These are phyloP conservation scores for Vitis hybrid DNA, from an alignment of 177 flowering plant species.

Conservation along the genomic window DNA sequence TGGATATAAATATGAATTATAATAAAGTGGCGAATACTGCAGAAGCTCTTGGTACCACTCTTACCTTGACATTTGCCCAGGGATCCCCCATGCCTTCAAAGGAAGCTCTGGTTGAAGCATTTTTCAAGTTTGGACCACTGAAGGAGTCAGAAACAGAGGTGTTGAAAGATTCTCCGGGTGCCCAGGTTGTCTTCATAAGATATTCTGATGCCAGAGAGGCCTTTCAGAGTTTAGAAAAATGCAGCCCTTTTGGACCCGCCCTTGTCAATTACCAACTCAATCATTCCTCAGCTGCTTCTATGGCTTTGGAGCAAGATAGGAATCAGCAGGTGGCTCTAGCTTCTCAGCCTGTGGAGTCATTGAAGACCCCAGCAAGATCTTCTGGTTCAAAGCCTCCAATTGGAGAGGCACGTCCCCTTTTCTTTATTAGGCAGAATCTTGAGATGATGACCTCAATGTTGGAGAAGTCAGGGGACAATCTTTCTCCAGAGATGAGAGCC, in stretches of 20 bases:
- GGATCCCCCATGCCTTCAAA: constrained; percentile 48
- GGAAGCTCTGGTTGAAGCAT: constrained; percentile 36
- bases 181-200: constrained; percentile 43
- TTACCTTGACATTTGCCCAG: constrained; percentile 48
- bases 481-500: constrained; percentile 60
- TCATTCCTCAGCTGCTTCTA: constrained; percentile 26
- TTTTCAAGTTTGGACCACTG: constrained; percentile 52
- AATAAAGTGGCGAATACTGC: constrained; percentile 9
- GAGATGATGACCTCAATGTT: constrained; percentile 76
- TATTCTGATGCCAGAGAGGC: constrained; percentile 59
- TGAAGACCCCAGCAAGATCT: constrained; percentile 12
- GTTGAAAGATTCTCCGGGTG: constrained; percentile 31
- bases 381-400: constrained; percentile 1
- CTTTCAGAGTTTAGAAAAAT: constrained; percentile 38
- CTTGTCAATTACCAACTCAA: constrained; percentile 38
- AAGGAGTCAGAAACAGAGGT: constrained; percentile 48
- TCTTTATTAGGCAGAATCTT: constrained; percentile 54
- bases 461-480: constrained; percentile 57
- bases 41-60: constrained; percentile 31
- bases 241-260: constrained; percentile 43
- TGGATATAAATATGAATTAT: constrained; percentile 7
- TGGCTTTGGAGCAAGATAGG: constrained; percentile 5
- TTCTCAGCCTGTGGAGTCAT: neutral
- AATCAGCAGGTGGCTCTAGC: neutral
- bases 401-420: constrained; percentile 43